Percentiles rank a stretch among this genome's conserved stretches.
phyloP scores from a whole-genome alignment of 257 asterid genomes.

The Scutellaria baicalensis region DNA sequence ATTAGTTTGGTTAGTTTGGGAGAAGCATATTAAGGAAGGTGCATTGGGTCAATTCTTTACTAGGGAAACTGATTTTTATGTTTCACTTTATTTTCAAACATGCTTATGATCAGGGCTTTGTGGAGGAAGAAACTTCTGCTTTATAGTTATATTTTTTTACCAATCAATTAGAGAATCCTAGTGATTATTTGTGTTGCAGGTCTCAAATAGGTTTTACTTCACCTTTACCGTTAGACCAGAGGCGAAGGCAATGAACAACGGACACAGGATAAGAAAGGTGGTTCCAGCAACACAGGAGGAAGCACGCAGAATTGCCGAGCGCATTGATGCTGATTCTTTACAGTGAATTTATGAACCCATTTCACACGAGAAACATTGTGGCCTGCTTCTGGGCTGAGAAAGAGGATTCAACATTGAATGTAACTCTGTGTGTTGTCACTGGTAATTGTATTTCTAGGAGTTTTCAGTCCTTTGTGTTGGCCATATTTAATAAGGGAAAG shows the following conservation, averaged over 20 bases:
- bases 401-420: background rate
- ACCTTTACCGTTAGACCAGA: slow-evolving; percentile 81
- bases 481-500: background rate
- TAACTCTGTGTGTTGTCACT: background rate
- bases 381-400: background rate
- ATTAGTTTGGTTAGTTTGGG: background rate
- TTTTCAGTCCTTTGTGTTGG: background rate
- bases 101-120: background rate
- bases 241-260: slow-evolving; percentile 65
- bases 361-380: background rate
- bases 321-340: slow-evolving; percentile 69
- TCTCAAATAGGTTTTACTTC: slow-evolving; percentile 81
- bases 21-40: background rate
- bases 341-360: background rate
- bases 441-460: background rate
- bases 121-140: too few relatives aligned
- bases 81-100: background rate
- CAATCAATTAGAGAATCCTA: background rate
- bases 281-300: slow-evolving; percentile 98
- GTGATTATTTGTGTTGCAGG: slow-evolving; percentile 36
- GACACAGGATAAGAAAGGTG: slow-evolving; percentile 72
- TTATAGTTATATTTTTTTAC: background rate
- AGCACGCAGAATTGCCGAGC: slow-evolving; percentile 66
- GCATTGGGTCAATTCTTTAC: background rate
- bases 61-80: background rate